These are phyloP conservation scores for Bacidia gigantensis DNA, from an alignment of 495 filamentous ascomycete genomes.

Conservation along the genomic window DNA sequence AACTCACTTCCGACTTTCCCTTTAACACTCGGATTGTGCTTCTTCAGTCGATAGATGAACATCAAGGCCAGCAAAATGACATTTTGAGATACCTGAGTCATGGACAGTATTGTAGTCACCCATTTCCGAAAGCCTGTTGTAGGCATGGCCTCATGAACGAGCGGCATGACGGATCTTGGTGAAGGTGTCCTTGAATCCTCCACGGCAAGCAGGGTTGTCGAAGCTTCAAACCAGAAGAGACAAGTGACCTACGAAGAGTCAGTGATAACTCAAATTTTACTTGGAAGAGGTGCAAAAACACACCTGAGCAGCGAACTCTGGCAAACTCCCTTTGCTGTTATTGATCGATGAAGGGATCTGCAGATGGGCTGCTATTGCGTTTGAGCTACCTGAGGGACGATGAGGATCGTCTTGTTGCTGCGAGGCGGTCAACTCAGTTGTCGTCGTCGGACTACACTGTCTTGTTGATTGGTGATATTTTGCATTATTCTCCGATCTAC, in stretches of 20 bases:
- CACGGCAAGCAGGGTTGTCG: constrained; percentile 55
- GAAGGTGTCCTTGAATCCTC: constrained; percentile 43
- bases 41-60: constrained; percentile 89
- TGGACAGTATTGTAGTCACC: constrained; percentile 79
- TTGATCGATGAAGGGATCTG: constrained; percentile 64
- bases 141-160: constrained; percentile 62
- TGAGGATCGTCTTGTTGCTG: constrained; percentile 18
- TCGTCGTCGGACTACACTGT: constrained; percentile 23
- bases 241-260: constrained; percentile 62
- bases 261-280: background rate
- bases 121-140: constrained; percentile 77
- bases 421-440: constrained; percentile 17
- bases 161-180: constrained; percentile 32
- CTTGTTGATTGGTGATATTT: constrained; percentile 22
- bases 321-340: constrained; percentile 53
- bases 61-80: constrained; percentile 83
- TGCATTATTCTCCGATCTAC: constrained; percentile 15
- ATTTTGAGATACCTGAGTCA: constrained; percentile 94
- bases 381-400: constrained; percentile 25
- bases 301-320: constrained; percentile 75
- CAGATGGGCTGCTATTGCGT: constrained; percentile 46
- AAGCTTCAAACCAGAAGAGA: constrained; percentile 97
- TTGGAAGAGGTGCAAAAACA: constrained; percentile 10
- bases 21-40: constrained; percentile 69
- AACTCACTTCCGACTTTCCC: constrained; percentile 92